Percentiles rank a stretch among this genome's conserved stretches.
These are phyloP conservation scores for Monosporascus cannonballus DNA, from an alignment of 2,329 filamentous ascomycete species.

Conservation along the genomic window DNA sequence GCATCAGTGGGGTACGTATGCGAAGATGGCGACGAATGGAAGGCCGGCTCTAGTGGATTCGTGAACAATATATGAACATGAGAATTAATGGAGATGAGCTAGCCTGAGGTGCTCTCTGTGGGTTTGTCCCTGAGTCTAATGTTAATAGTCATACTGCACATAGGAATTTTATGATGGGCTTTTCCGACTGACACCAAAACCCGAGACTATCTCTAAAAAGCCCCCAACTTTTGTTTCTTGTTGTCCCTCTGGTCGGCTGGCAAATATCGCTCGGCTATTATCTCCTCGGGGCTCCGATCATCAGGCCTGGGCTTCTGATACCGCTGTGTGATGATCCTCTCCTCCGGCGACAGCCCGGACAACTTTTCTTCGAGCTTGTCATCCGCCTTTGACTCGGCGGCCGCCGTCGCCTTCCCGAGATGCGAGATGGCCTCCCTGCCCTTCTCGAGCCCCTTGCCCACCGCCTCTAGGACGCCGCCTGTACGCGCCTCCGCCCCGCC, in stretches of 20 bases:
- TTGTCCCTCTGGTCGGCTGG: conserved; percentile 34
- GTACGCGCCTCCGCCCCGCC: conserved; percentile 23
- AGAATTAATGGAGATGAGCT: background rate
- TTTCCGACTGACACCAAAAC: background rate
- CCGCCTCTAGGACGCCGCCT: conserved; percentile 26
- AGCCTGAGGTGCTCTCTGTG: background rate
- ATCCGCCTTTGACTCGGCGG: conserved; percentile 31
- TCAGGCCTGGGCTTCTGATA: conserved; percentile 38
- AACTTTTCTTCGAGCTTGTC: conserved; percentile 19
- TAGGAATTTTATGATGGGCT: background rate
- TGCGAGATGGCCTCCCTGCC: conserved; percentile 28
- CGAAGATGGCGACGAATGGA: too few species aligned
- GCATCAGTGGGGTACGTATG: too few species aligned
- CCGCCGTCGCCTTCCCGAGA: conserved; percentile 27
- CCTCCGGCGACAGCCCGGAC: conserved; percentile 41
- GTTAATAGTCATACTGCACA: background rate
- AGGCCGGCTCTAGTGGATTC: too few species aligned
- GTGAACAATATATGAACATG: background rate
- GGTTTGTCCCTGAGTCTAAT: background rate
- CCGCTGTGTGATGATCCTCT: conserved; percentile 48
- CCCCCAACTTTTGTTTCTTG: conserved; percentile 27
- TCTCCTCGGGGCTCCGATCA: conserved; percentile 27
- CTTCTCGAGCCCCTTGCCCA: conserved; percentile 36
- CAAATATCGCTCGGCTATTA: conserved; percentile 26
- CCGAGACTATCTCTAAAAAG: conserved; percentile 13